These are phyloP conservation scores for Eutypa lata DNA, from an alignment of 2,329 filamentous ascomycete genomes.

Conservation along the genomic window DNA sequence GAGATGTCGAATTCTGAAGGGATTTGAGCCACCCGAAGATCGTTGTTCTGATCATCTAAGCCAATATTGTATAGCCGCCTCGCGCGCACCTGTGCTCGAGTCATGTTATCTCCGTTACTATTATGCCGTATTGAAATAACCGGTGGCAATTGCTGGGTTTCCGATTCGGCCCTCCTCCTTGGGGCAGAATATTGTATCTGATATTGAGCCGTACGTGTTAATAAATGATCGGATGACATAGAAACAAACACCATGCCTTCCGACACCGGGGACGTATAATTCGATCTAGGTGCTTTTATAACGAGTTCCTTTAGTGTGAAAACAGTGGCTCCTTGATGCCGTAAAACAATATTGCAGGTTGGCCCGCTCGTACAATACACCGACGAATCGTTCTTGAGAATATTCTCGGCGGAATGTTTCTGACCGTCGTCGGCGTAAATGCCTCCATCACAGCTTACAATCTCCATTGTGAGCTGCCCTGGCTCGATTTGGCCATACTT, in stretches of 20 bases:
- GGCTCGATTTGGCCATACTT: slow-evolving; percentile 84
- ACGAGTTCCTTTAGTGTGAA: slow-evolving; percentile 84
- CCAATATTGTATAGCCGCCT: slow-evolving; percentile 43
- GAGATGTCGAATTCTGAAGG: slow-evolving; percentile 51
- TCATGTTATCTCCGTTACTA: slow-evolving; percentile 48
- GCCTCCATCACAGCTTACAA: slow-evolving; percentile 86
- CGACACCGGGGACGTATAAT: slow-evolving; percentile 86
- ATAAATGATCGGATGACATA: slow-evolving; percentile 76
- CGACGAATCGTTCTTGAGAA: slow-evolving; percentile 75
- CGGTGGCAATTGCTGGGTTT: slow-evolving; percentile 27
- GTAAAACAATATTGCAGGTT: slow-evolving; percentile 80
- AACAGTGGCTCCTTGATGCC: slow-evolving; percentile 74
- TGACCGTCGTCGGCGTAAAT: slow-evolving; percentile 59
- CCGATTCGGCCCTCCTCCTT: slow-evolving; percentile 21
- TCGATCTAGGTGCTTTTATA: slow-evolving; percentile 78
- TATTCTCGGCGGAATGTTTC: slow-evolving; percentile 70
- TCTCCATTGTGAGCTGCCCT: slow-evolving; percentile 78
- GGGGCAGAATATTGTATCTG: slow-evolving; percentile 62
- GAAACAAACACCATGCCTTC: slow-evolving; percentile 90
- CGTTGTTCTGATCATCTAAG: slow-evolving; percentile 39
- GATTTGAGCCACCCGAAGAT: slow-evolving; percentile 51
- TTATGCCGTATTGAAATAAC: slow-evolving; percentile 52
- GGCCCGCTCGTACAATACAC: slow-evolving; percentile 91
- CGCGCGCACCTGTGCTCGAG: slow-evolving; percentile 40
- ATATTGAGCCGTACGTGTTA: slow-evolving; percentile 71